Evolutionary conservation across 2,329 filamentous ascomycete genomes (phyloP).

Genomic region (Pseudogymnoascus sp.): DNA sequence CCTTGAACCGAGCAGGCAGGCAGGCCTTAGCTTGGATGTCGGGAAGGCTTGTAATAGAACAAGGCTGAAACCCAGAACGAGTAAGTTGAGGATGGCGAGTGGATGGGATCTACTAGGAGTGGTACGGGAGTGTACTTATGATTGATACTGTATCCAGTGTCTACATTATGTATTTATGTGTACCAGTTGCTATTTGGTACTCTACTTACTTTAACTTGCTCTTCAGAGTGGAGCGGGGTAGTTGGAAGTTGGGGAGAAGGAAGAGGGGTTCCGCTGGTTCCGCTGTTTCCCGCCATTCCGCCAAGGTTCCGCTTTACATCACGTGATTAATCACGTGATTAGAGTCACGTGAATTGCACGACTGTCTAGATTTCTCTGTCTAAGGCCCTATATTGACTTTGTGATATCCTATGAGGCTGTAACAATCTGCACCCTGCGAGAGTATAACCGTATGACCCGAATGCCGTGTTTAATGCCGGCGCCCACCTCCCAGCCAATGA

Average conservation of each 20-base stretch:
- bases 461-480: not conserved
- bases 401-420: not conserved
- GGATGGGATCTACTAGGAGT: not conserved
- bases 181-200: not conserved
- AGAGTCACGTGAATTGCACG: not conserved
- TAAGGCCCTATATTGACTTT: not conserved
- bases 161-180: not conserved
- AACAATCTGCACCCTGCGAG: not conserved
- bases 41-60: not conserved
- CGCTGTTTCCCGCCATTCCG: not conserved
- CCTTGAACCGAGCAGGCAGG: not conserved
- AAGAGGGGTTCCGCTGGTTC: not conserved
- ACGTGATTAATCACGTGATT: not conserved
- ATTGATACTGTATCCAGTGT: not conserved
- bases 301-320: not conserved
- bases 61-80: not conserved
- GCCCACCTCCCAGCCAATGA: not conserved
- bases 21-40: not conserved
- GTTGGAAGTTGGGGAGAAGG: not conserved
- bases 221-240: not conserved
- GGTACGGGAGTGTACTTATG: not conserved
- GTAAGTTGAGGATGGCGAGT: not conserved
- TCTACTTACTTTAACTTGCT: not conserved
- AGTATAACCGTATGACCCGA: not conserved
- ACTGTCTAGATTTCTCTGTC: not conserved